Base-by-base conservation (phyloP, 2,329 filamentous ascomycete species). In the Aspergillus persii region DNA sequence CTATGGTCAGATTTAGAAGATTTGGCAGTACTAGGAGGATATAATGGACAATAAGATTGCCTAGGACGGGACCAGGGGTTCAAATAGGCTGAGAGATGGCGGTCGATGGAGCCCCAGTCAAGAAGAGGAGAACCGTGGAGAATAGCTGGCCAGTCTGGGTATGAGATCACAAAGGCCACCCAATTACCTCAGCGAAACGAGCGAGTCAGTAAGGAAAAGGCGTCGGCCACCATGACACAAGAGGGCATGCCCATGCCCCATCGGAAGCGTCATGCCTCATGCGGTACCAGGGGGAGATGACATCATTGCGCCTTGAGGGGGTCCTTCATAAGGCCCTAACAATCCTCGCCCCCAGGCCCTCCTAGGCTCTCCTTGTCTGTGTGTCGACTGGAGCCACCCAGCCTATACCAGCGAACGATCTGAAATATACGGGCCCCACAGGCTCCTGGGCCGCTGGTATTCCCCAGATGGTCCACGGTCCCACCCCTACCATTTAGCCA, bases 361-460 rank as follows among this genome's bases (percentile, higher is more conserved):
- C 36, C 36, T 47, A 30, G 29, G 8, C 26, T 39, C 29, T n/a
- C 11, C 15, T 54, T 18, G 31, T 31, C 23, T 31, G 44, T 39
- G 4, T 8, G 31, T 9, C 18, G 5, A 49, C 27, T 30, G 29
- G 41, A 27, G 30, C 11, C 15, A 49, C 30, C 48, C 36, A 41
- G 36, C 3, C 18, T 26, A 23, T n/a, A 52, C 50, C 58, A 61
- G 50, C 61, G 51, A 47, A 50, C 57, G 53, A 59, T 56, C 57
- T 61, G 63, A 57, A 64, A 59, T 56, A 53, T 62, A 50, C 53
- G 53, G 53, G 44, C 59, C 53, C 61, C 53, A 58, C 56, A 55
- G 50, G 50, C 59, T 62, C 39, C 54, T 62, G 50, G 61, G 53
- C 47, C 59, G 44, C 57, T 33, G 56, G 36, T 47, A 52, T 53